Evolutionary conservation across 2,329 filamentous ascomycete genomes (phyloP), one percentile per base, ranked within the genome.

Genomic region (Akanthomyces lecanii): DNA sequence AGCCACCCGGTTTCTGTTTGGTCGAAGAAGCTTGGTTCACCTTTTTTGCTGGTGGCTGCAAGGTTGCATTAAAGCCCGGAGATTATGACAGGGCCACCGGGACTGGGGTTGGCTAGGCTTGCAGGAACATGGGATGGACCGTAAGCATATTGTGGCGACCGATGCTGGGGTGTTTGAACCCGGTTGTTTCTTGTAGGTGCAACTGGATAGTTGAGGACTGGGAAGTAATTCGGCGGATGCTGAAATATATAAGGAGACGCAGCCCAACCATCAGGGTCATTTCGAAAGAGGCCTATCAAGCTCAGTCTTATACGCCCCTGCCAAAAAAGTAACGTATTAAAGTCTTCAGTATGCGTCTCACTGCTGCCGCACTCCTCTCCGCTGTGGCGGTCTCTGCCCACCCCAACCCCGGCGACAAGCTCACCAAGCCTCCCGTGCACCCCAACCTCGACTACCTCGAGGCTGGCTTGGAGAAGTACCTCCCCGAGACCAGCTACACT

Each of bases 361-460:
- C 52, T 56, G 42, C 52, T 42, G 60, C 44, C 42, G 52, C 51
- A 16, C 25, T 56, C n/a, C 42, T 56, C 52, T 54, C 51, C 42
- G 60, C 60, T 21, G 51, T 51, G 23, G 60, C n/a, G 28, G 60
- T 50, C 28, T 62, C 51, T 38, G 60, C 60, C 42, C 60, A 62
- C 40, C 58, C 58, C 23, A 25, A 50, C 30, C 42, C 60, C 8
- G 50, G 60, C n/a, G 40, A 38, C 50, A 54, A 55, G 30, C 60
- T 62, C 28, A 50, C 21, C 51, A 62, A 62, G 60, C 60, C 60
- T 47, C 28, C 60, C 12, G 30, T 62, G 30, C 51, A 54, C 44
- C 51, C 51, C 33, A 56, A 51, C 51, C 52, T 62, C 28, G 60
- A 56, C 45, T 62, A 62, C 51, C 38, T 56, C 21, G 60, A 62